A percentile compares a stretch with the other conserved stretches of the same genome.
These are phyloP conservation scores for Paracorniculantispora psalliotae DNA, from an alignment of 2,329 filamentous ascomycete species.

Conservation along the genomic window DNA sequence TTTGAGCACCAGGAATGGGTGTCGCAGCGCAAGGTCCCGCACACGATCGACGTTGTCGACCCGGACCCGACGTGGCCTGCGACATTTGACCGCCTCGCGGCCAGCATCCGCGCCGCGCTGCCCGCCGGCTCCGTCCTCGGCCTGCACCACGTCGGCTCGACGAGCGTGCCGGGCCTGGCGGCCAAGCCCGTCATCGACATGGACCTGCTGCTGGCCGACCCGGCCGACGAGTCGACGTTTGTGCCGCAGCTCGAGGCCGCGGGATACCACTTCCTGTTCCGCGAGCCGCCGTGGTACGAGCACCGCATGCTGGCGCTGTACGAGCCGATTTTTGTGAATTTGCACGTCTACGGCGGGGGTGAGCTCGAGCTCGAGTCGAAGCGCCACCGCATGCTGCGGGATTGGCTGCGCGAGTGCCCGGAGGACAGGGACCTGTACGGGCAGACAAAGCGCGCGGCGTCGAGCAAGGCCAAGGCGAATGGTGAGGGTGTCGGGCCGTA, in stretches of 20 bases:
- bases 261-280: constrained; percentile 37
- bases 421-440: constrained; percentile 37
- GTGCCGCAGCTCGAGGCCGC: constrained; percentile 32
- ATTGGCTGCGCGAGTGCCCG: constrained; percentile 32
- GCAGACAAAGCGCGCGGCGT: constrained; percentile 32
- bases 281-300: constrained; percentile 38
- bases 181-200: constrained; percentile 45
- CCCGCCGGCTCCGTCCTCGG: constrained; percentile 24
- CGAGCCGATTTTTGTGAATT: constrained; percentile 30
- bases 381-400: constrained; percentile 38
- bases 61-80: constrained; percentile 26
- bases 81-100: constrained; percentile 21
- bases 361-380: constrained; percentile 33
- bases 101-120: constrained; percentile 25
- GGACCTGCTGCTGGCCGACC: constrained; percentile 38
- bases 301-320: constrained; percentile 35
- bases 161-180: constrained; percentile 37
- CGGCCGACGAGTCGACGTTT: constrained; percentile 32
- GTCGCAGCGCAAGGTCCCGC: constrained; percentile 14
- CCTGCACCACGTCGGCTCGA: constrained; percentile 41
- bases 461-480: constrained; percentile 21
- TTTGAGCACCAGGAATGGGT: constrained; percentile 14
- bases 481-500: constrained; percentile 35
- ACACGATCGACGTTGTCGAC: constrained; percentile 23
- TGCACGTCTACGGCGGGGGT: constrained; percentile 39